Conservation (phyloP, 352 stramenopile genomes). For the Phytopythium aichiense region DNA sequence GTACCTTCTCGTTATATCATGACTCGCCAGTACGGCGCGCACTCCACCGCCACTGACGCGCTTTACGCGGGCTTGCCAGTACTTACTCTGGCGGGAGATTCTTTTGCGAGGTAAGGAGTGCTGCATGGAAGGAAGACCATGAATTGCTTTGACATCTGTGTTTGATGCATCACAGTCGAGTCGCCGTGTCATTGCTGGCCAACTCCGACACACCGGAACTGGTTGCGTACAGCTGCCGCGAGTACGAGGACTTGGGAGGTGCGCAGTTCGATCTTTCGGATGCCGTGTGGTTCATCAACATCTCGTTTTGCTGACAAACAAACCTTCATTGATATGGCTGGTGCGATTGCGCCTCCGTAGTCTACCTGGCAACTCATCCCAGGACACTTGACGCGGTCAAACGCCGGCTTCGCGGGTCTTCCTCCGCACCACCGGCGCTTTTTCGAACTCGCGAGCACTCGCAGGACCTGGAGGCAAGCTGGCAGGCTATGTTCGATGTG, state of each 20-base stretch:
- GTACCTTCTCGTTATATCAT: too few relatives aligned
- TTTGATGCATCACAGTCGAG: slow-evolving; percentile 24
- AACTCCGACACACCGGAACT: slow-evolving; percentile 34
- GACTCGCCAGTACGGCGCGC: slow-evolving; percentile 78
- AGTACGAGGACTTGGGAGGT: slow-evolving; percentile 54
- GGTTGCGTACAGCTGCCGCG: slow-evolving; percentile 35
- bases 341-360: slow-evolving; percentile 9
- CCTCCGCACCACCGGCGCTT: slow-evolving; percentile 14
- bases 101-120: slow-evolving; percentile 41
- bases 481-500: slow-evolving; percentile 3
- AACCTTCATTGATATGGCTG: too few relatives aligned
- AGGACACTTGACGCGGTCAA: slow-evolving; percentile 14
- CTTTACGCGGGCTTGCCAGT: slow-evolving; percentile 84
- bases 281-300: too few relatives aligned
- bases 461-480: slow-evolving; percentile 27
- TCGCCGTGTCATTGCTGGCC: slow-evolving; percentile 38
- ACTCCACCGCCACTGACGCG: slow-evolving; percentile 90
- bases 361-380: slow-evolving; percentile 26
- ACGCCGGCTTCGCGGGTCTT: slow-evolving; percentile 16
- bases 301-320: too few relatives aligned
- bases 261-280: background rate
- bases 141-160: too few relatives aligned
- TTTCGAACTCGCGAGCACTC: slow-evolving; percentile 38
- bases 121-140: too few relatives aligned
- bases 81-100: slow-evolving; percentile 73